Evolutionary conservation across 306 rosid genomes (phyloP).

Genomic region (Begonia fuchsioides): DNA sequence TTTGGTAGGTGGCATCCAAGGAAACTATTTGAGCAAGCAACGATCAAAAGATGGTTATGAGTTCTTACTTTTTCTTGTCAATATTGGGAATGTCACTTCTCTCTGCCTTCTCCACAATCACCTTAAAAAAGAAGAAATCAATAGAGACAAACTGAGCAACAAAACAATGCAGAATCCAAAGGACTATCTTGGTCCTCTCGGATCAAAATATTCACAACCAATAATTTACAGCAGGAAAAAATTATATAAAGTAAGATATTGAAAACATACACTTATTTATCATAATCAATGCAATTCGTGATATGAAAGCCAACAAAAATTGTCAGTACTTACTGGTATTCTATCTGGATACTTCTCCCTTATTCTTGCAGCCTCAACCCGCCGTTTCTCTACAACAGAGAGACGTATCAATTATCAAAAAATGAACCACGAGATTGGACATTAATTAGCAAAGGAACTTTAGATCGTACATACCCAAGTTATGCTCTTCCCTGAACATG

Average conservation of each 20-base stretch:
- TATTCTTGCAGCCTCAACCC: constrained; percentile 25
- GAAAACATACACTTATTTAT: too few relatives aligned
- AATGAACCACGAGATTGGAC: neutral
- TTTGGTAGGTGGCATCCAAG: too few relatives aligned
- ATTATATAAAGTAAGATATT: too few relatives aligned
- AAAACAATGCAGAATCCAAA: neutral
- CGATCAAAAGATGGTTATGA: neutral
- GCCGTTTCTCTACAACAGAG: constrained; percentile 28
- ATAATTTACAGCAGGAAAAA: too few relatives aligned
- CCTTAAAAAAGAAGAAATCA: constrained; percentile 3
- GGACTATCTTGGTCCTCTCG: too few relatives aligned
- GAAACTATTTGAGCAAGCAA: too few relatives aligned
- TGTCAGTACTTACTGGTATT: constrained; percentile 34
- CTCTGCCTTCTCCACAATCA: constrained; percentile 15
- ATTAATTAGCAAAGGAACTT: neutral
- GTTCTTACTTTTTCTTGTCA: constrained; percentile 34
- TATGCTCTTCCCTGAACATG: constrained; percentile 31
- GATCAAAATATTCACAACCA: neutral
- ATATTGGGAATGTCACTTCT: constrained; percentile 39
- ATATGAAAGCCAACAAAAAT: neutral
- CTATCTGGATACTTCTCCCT: constrained; percentile 28
- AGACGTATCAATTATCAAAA: neutral
- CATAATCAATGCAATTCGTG: too few relatives aligned
- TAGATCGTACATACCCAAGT: constrained; percentile 4
- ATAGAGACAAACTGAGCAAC: neutral